Percentiles rank a stretch among this genome's conserved stretches.
These are phyloP conservation scores for Erodium texanum DNA, from an alignment of 441 rosid genomes.

Conservation along the genomic window DNA sequence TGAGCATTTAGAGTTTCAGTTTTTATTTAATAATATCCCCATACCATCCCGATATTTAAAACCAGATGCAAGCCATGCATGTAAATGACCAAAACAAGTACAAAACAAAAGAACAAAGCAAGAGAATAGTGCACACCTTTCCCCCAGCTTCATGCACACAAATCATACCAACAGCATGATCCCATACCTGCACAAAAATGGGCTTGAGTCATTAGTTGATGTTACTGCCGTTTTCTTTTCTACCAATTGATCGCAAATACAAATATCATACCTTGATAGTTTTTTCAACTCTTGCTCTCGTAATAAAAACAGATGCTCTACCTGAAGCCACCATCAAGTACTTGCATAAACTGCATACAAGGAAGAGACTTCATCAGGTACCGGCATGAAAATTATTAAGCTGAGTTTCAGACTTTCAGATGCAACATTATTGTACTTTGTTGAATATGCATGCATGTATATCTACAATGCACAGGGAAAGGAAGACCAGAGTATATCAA, in stretches of 20 bases:
- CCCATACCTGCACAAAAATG: conserved; percentile 59
- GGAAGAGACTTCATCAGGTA: no score
- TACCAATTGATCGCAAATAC: background rate
- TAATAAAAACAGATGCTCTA: conserved; percentile 45
- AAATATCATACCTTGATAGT: conserved; percentile 30
- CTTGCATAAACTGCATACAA: conserved; percentile 48
- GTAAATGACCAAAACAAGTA: background rate
- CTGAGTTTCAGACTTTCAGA: background rate
- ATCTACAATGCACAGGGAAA: no score
- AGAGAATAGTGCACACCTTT: conserved; percentile 39
- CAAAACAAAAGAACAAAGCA: background rate
- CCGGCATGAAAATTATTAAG: background rate
- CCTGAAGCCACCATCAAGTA: conserved; percentile 64
- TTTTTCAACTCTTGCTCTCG: conserved; percentile 23
- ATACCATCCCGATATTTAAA: background rate
- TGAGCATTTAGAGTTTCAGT: background rate
- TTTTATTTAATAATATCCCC: background rate
- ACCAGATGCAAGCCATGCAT: background rate
- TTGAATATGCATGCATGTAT: background rate
- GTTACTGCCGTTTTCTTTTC: background rate
- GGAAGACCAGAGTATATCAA: no score
- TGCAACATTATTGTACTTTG: background rate
- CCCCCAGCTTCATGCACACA: conserved; percentile 93
- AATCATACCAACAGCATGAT: conserved; percentile 86
- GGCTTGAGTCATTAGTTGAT: conserved; percentile 7